A percentile compares a stretch with the other conserved stretches of the same genome.
These are phyloP conservation scores for Ceratocystis harringtonii DNA, from an alignment of 2,329 filamentous ascomycete genomes.

Conservation along the genomic window DNA sequence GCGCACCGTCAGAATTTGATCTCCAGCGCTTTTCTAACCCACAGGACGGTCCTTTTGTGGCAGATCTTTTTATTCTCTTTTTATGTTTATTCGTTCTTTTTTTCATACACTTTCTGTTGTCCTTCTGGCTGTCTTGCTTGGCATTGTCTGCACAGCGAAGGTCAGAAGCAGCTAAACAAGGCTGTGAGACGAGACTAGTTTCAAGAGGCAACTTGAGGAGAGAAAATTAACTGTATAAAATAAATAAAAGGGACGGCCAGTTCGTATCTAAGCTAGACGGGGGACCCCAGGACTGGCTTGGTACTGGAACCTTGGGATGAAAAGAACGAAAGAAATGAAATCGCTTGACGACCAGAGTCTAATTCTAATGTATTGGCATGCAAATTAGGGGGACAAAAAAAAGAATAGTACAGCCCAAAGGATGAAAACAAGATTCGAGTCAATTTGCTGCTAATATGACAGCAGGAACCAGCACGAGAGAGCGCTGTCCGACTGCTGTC, in stretches of 20 bases:
- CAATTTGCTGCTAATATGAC: neutral
- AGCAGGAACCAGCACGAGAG: too few relatives aligned
- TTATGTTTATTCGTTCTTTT: neutral
- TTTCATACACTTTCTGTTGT: neutral
- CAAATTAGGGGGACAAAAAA: neutral
- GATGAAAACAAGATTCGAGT: neutral
- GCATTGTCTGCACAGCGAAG: neutral
- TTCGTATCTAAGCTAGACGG: neutral
- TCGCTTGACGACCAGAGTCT: neutral
- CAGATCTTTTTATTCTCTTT: neutral
- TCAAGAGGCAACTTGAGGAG: neutral
- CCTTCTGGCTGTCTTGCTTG: neutral
- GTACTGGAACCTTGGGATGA: neutral
- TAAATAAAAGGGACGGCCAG: neutral
- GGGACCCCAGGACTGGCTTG: neutral
- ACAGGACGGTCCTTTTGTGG: neutral
- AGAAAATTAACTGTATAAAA: neutral
- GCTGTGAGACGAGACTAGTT: slow-evolving; percentile 1
- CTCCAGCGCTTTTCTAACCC: neutral
- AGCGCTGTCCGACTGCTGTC: neutral
- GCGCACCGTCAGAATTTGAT: neutral
- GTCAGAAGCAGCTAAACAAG: neutral
- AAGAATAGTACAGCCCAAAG: neutral
- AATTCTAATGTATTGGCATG: neutral
- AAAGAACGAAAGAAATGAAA: neutral